Evolutionary conservation across 441 rosid genomes (phyloP).

Genomic region (Adansonia gregorii): DNA sequence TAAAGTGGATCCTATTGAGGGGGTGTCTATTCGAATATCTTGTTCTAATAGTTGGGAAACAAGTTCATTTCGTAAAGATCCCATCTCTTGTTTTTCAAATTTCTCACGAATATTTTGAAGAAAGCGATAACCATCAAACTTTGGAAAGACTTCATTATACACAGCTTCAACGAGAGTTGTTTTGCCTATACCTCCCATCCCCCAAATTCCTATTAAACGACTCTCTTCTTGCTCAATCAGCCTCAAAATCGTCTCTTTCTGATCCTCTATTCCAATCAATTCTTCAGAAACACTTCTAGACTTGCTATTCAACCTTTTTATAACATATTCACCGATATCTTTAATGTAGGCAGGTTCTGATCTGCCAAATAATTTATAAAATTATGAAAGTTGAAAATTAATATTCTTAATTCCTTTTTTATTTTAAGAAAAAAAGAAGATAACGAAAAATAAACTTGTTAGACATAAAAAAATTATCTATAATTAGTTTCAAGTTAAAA

Average conservation of each 20-base stretch:
- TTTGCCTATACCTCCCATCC: constrained; percentile 42
- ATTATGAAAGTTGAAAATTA: neutral
- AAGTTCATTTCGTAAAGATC: constrained; percentile 27
- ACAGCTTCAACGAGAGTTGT: constrained; percentile 36
- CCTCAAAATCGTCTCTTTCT: constrained; percentile 24
- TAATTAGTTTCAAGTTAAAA: neutral
- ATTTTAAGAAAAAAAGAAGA: no score
- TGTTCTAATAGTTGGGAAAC: no score
- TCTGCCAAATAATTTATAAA: neutral
- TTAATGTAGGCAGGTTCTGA: constrained; percentile 32
- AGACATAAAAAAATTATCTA: no score
- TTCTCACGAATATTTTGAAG: constrained; percentile 30
- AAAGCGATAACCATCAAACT: constrained; percentile 33
- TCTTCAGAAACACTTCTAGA: neutral
- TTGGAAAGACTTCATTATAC: constrained; percentile 26
- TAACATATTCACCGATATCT: constrained; percentile 31
- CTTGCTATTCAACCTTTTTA: constrained; percentile 16
- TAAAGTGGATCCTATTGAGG: neutral
- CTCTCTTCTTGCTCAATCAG: constrained; percentile 21
- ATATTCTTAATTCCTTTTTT: no score
- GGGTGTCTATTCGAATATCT: no score
- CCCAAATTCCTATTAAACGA: constrained; percentile 43
- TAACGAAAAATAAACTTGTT: neutral
- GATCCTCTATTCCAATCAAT: constrained; percentile 30
- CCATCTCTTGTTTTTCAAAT: neutral